Conservation (phyloP, 257 asterid genomes). For the Penstemon newberryi region DNA sequence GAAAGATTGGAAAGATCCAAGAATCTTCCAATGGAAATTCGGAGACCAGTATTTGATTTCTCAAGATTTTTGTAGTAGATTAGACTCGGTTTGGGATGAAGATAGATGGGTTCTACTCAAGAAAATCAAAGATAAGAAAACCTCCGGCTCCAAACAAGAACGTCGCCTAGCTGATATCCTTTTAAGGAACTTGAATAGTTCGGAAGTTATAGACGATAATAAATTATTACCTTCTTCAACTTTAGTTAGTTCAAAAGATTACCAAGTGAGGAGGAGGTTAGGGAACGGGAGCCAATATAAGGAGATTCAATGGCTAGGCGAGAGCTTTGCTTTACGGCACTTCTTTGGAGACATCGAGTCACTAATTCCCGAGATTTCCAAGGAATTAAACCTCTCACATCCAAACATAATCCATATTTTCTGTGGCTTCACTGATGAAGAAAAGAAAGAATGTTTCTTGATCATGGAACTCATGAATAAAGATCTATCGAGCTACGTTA, state of each 20-base stretch:
- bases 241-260: conserved; percentile 64
- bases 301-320: conserved; percentile 94
- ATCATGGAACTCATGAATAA: conserved; percentile 78
- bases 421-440: conserved; percentile 76
- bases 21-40: conserved; percentile 50
- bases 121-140: conserved; percentile 43
- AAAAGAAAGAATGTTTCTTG: conserved; percentile 66
- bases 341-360: conserved; percentile 54
- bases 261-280: conserved; percentile 65
- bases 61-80: conserved; percentile 40
- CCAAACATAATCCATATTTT: conserved; percentile 66
- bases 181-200: conserved; percentile 46
- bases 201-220: conserved; percentile 22
- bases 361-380: conserved; percentile 42
- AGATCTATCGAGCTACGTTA: conserved; percentile 61
- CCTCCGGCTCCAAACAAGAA: conserved; percentile 47
- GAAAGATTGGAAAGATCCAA: conserved; percentile 60
- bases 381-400: conserved; percentile 61
- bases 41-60: conserved; percentile 55
- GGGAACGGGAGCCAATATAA: conserved; percentile 70
- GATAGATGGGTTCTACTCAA: conserved; percentile 53
- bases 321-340: conserved; percentile 77
- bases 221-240: conserved; percentile 48
- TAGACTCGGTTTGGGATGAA: conserved; percentile 54
- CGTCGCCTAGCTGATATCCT: conserved; percentile 54